A percentile compares a stretch with the other conserved stretches of the same genome.
phyloP scores from a whole-genome alignment of 805 yeast genomes.

The Kluyveromyces siamensis region DNA sequence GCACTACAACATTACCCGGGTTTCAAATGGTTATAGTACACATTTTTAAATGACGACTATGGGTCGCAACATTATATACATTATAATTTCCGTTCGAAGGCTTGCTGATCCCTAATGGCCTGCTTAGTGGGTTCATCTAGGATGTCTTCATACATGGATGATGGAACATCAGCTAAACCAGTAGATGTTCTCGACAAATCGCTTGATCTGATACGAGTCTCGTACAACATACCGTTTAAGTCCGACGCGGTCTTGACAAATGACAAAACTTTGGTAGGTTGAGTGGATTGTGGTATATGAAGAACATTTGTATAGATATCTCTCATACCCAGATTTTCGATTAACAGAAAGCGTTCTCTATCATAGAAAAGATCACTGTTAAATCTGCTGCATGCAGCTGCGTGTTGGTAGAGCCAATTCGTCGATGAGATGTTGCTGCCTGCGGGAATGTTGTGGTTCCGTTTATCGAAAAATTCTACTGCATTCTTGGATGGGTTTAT shows the following conservation, averaged over 20 bases:
- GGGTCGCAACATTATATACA: neutral
- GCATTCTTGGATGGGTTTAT: slow-evolving; percentile 29
- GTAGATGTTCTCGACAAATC: slow-evolving; percentile 43
- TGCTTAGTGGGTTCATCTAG: slow-evolving; percentile 47
- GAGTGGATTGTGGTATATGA: slow-evolving; percentile 67
- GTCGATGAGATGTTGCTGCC: slow-evolving; percentile 43
- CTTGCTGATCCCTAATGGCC: slow-evolving; percentile 58
- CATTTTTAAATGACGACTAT: neutral
- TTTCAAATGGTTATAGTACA: neutral
- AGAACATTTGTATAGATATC: slow-evolving; percentile 81
- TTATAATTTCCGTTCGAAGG: slow-evolving; percentile 31
- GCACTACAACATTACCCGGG: neutral
- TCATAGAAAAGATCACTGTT: slow-evolving; percentile 55
- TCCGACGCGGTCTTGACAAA: slow-evolving; percentile 15
- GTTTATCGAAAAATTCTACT: slow-evolving; percentile 32
- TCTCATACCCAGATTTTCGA: slow-evolving; percentile 45
- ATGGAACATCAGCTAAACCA: slow-evolving; percentile 55
- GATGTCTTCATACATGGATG: slow-evolving; percentile 46
- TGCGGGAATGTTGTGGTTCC: slow-evolving; percentile 22
- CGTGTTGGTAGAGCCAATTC: slow-evolving; percentile 80
- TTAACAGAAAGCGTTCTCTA: slow-evolving; percentile 39
- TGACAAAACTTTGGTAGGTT: slow-evolving; percentile 44
- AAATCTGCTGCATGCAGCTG: slow-evolving; percentile 63
- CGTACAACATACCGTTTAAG: slow-evolving; percentile 34
- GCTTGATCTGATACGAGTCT: slow-evolving; percentile 38